Evolutionary conservation across 2,329 filamentous ascomycete species (phyloP).

Genomic region (Beauveria rudraprayagi): DNA sequence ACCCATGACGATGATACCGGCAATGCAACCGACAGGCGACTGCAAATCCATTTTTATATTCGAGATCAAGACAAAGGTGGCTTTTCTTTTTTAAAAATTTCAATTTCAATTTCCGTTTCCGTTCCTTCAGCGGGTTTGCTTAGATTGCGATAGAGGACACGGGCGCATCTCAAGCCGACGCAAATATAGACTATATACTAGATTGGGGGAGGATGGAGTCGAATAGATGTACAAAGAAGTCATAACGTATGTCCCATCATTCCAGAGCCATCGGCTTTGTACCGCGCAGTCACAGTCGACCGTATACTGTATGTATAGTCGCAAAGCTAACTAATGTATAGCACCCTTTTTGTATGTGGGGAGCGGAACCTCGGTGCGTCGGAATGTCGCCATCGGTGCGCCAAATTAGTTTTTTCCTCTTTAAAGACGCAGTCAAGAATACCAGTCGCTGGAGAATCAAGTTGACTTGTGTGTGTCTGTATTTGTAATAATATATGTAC

Average conservation of each 20-base stretch:
- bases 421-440: neutral
- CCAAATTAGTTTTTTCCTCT: slow-evolving; percentile 9
- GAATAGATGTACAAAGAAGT: neutral
- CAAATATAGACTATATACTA: neutral
- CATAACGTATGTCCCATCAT: neutral
- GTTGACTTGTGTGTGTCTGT: neutral
- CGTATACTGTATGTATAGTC: neutral
- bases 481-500: neutral
- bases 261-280: neutral
- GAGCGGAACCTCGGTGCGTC: slow-evolving; percentile 7
- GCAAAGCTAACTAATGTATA: neutral
- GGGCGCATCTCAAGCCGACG: neutral
- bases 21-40: neutral
- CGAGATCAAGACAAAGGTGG: neutral
- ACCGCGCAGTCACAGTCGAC: neutral
- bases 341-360: neutral
- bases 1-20: neutral
- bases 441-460: neutral
- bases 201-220: neutral
- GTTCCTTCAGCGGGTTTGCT: neutral
- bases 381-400: slow-evolving; percentile 19
- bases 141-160: neutral
- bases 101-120: neutral
- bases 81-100: neutral
- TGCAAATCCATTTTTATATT: no score